Base-by-base conservation (phyloP, 306 rosid genomes). In the Chamaecrista fasciculata region DNA sequence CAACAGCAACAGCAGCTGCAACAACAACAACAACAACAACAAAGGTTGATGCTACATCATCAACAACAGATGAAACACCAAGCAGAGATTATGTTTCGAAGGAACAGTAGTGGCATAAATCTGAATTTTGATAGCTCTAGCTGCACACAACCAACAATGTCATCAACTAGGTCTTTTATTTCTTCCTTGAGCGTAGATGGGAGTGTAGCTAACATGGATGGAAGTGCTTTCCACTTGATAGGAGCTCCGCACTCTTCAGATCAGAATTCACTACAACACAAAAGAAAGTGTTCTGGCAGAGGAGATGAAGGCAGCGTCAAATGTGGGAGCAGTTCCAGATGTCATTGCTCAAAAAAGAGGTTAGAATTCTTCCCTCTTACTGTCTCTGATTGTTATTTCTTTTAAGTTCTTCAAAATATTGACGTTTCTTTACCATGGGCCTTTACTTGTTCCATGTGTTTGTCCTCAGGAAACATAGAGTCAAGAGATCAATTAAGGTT, bases 331-430 rank as follows among this genome's bases (percentile, higher is more conserved):
- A 76, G 78, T 79, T 63, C 89, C 66, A 88, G 84, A 75, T 91
- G 96, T 40, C 96, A 88, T 79, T 91, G 97, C 87, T 88, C 96
- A 64, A 88, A 86, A 85, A 91, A 91, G 82, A 91, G 96, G 93
- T 91, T 62, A 66, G 76, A 57, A 24, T 79, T 59, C 26, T 69
- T 29, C 23, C 26, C 71, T 29, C 23, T 1, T 9, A 6, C 8
- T 43, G 2, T 75, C 15, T 11, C 47, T 42, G 25, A 36, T 74
- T 63, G n/a, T 56, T 67, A 18, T 62, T 21, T 74, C 0, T 57
- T 48, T 6, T 31, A 46, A 60, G 48, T 67, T 62, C 10, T 37
- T 5, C 24, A 40, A 49, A 76, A 28, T 46, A 44, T 39, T 3
- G 51, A 44, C 33, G 6, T 2, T 25, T 78, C 11, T 44, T 70